Conservation (phyloP, 257 asterid species). For the Solanum clarkiae region DNA sequence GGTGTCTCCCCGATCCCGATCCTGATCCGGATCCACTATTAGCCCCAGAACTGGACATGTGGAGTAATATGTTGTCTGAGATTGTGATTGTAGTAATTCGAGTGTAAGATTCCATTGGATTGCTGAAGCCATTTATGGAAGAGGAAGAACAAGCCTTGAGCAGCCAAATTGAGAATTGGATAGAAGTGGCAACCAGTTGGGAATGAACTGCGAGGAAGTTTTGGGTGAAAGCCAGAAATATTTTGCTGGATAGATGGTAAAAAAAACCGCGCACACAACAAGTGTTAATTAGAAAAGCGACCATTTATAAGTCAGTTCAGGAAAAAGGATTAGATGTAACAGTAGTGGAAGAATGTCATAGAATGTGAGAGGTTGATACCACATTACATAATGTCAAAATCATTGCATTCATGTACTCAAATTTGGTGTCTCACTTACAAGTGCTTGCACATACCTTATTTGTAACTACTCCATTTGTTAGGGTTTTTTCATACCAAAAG, state of each 20-base stretch:
- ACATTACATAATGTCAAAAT: not conserved
- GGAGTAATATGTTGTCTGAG: not conserved
- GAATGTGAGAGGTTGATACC: not conserved
- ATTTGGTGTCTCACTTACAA: not conserved
- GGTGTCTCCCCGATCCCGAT: conserved; percentile 11
- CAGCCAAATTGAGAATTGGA: conserved; percentile 17
- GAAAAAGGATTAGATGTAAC: not conserved
- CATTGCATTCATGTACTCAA: not conserved
- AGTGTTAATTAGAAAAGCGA: not conserved
- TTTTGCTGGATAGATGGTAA: conserved; percentile 31
- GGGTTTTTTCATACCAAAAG: no score
- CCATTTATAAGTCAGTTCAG: not conserved
- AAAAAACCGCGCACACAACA: not conserved
- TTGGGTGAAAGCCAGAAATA: conserved; percentile 40
- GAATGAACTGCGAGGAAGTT: conserved; percentile 10
- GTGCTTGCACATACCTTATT: not conserved
- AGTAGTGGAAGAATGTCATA: not conserved
- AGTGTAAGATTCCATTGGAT: conserved; percentile 20
- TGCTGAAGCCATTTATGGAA: conserved; percentile 43
- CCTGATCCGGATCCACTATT: not conserved
- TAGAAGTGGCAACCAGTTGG: conserved; percentile 42
- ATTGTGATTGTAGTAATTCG: not conserved
- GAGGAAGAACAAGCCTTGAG: not conserved
- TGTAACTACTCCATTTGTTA: not conserved
- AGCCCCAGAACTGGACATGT: not conserved